Percentiles rank a stretch among this genome's conserved stretches.
Conservation (phyloP, 2,329 filamentous ascomycete species). For the Penicillium sp. region DNA sequence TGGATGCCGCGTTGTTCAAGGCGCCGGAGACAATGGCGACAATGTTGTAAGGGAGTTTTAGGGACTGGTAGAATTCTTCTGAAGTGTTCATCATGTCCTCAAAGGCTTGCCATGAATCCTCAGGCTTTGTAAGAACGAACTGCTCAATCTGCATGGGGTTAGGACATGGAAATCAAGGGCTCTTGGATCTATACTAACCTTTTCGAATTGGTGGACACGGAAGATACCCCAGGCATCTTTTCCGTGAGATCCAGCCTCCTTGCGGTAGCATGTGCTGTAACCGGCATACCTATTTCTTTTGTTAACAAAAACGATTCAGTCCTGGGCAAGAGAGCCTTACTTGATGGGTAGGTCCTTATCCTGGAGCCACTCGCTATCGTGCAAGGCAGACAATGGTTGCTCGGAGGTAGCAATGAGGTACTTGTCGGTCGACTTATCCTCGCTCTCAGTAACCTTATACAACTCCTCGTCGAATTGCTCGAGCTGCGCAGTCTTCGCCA, state of each 20-base stretch:
- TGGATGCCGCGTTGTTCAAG: slow-evolving; percentile 76
- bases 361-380: slow-evolving; percentile 87
- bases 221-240: slow-evolving; percentile 97
- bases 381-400: slow-evolving; percentile 86
- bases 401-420: slow-evolving; percentile 76
- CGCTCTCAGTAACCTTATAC: slow-evolving; percentile 83
- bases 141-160: slow-evolving; percentile 55
- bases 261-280: slow-evolving; percentile 89
- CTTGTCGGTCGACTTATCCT: slow-evolving; percentile 81
- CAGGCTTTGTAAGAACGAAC: slow-evolving; percentile 71
- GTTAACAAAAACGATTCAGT: slow-evolving; percentile 8
- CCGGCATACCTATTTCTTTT: slow-evolving; percentile 56
- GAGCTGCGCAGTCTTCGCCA: slow-evolving; percentile 96
- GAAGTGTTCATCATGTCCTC: slow-evolving; percentile 85
- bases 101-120: slow-evolving; percentile 86
- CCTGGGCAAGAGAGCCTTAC: slow-evolving; percentile 34
- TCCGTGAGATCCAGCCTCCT: slow-evolving; percentile 84
- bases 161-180: neutral
- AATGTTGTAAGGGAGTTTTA: slow-evolving; percentile 81
- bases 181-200: slow-evolving; percentile 43
- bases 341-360: slow-evolving; percentile 80
- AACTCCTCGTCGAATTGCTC: slow-evolving; percentile 96
- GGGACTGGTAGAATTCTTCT: slow-evolving; percentile 88
- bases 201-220: slow-evolving; percentile 96
- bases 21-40: slow-evolving; percentile 94